Evolutionary conservation across 1,284 basidiomycete species (phyloP).

Genomic region (Singerocomus rubriflavus): DNA sequence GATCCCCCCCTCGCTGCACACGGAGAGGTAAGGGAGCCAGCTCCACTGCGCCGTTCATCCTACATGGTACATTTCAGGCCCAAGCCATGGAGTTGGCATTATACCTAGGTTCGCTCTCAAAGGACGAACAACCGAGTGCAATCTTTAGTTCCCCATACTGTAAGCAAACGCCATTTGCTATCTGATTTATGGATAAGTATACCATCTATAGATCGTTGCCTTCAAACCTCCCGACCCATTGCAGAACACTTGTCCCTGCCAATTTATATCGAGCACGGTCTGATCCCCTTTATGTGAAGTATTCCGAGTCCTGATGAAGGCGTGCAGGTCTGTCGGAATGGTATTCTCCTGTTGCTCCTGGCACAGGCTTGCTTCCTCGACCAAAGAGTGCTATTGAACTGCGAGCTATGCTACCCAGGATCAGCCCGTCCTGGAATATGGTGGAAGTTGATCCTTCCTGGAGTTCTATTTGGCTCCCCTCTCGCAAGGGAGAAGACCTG

Average conservation of each 20-base stretch:
- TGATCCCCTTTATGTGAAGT: constrained; percentile 13
- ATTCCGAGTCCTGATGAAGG: constrained; percentile 9
- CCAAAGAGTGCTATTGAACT: constrained; percentile 53
- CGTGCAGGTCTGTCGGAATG: constrained; percentile 73
- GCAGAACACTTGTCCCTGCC: constrained; percentile 62
- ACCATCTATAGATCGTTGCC: constrained; percentile 63
- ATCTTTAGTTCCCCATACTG: constrained; percentile 82
- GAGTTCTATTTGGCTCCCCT: constrained; percentile 65
- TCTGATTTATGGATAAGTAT: background rate
- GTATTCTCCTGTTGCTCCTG: constrained; percentile 71
- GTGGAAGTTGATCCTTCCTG: constrained; percentile 62
- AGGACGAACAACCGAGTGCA: constrained; percentile 66
- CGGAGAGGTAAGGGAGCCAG: constrained; percentile 52
- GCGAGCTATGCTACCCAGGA: constrained; percentile 47
- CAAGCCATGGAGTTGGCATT: constrained; percentile 73
- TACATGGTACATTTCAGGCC: constrained; percentile 36
- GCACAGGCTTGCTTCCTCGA: constrained; percentile 72
- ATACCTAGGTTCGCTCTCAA: constrained; percentile 63
- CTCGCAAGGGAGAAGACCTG: constrained; percentile 71
- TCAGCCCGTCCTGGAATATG: constrained; percentile 60
- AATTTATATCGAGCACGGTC: constrained; percentile 75
- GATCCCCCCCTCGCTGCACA: constrained; percentile 78
- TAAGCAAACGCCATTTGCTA: constrained; percentile 33
- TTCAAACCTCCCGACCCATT: constrained; percentile 72
- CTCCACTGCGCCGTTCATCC: background rate